Percentiles rank a stretch among this genome's conserved stretches.
phyloP scores from a whole-genome alignment of 2,329 filamentous ascomycete species.

The Xylariaceae sp. region DNA sequence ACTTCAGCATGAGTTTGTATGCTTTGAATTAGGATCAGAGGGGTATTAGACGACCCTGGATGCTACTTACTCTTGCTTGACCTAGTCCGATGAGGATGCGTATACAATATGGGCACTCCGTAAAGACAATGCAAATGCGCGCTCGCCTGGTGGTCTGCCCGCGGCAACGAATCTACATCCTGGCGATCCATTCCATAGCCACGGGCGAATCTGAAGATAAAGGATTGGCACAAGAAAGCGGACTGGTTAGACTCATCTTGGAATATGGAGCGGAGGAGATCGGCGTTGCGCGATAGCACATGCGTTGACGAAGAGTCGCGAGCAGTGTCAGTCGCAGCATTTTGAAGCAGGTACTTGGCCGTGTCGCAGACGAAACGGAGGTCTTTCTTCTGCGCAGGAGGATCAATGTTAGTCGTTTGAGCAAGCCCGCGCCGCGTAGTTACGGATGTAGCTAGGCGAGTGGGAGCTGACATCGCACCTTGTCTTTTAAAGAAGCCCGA shows the following conservation, averaged over 20 bases:
- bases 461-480: slow-evolving; percentile 40
- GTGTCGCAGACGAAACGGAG: slow-evolving; percentile 52
- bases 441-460: background rate
- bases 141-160: slow-evolving; percentile 60
- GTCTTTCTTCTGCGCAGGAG: slow-evolving; percentile 41
- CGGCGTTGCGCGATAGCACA: slow-evolving; percentile 50
- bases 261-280: slow-evolving; percentile 50
- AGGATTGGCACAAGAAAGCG: slow-evolving; percentile 66
- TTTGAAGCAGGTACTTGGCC: slow-evolving; percentile 49
- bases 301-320: slow-evolving; percentile 41
- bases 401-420: slow-evolving; percentile 1
- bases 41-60: no score
- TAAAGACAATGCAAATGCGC: slow-evolving; percentile 73
- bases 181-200: slow-evolving; percentile 31
- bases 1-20: no score
- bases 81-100: slow-evolving; percentile 36
- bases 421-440: background rate
- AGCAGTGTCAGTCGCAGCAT: slow-evolving; percentile 43
- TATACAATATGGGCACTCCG: slow-evolving; percentile 58
- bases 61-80: slow-evolving; percentile 32
- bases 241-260: slow-evolving; percentile 53
- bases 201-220: slow-evolving; percentile 62
- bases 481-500: slow-evolving; percentile 36
- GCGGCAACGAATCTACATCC: slow-evolving; percentile 37
- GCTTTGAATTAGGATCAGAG: no score